Evolutionary conservation across 805 yeast genomes (phyloP), one percentile per base, ranked within the genome.

Genomic region (Wickerhamiella bombiphila): DNA sequence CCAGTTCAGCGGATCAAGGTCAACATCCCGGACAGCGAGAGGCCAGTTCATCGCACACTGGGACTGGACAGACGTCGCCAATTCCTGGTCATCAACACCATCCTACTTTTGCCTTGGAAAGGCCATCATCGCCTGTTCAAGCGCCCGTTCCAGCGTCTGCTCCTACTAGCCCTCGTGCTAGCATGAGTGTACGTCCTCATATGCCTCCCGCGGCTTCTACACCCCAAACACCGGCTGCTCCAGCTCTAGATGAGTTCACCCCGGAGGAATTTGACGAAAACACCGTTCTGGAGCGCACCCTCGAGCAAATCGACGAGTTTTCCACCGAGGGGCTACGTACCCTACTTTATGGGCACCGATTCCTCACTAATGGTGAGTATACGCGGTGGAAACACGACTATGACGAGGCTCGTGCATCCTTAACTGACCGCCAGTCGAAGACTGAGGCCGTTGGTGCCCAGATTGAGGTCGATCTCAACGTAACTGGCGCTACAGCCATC

Each of bases 401-500:
- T 54, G 70, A 78, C 22, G 72, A 70, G 40, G 98, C 98, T 1
- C 70, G 95, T 0, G 80, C 93, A 1, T 72, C 93, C 2, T 57
- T 91, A 53, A 76, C 71, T 4, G 63, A 83, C 53, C 70, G 99
- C 57, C 60, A 76, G 19, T 74, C 74, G 20, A 75, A 74, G 52
- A 63, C 93, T 39, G 97, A 86, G 52, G 80, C 70, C 6, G 93
- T 80, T 9, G 97, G 98, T 0, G 94, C 88, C 51, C 49, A 74
- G 38, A 85, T 91, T 44, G 99, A 91, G 57, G 69, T 64, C 26
- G 78, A 80, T 43, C 61, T 91, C 46, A 76, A 76, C 43, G 60
- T 91, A 29, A 62, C 91, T 14, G 99, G 99, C 29, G 97, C 97
- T 2, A 93, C 98, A 26, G 99, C 98, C 1, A 91, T 91, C 54